Percentiles rank a stretch among this genome's conserved stretches.
These are phyloP conservation scores for Leucocoprinus sp. DNA, from an alignment of 768 basidiomycete genomes.

Conservation along the genomic window DNA sequence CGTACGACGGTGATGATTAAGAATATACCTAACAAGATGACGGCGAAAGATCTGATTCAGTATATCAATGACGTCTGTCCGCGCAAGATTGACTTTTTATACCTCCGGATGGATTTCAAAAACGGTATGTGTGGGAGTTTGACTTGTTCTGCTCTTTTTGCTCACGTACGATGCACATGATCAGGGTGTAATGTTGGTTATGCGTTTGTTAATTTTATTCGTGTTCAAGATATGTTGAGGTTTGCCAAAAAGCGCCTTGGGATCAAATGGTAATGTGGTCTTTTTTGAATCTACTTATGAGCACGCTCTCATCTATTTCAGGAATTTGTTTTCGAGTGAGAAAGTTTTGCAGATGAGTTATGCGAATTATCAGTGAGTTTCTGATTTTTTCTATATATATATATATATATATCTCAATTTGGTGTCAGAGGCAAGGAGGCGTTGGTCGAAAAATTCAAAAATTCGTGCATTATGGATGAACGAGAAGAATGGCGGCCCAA, in stretches of 20 bases:
- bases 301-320: no score
- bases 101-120: slow-evolving; percentile 79
- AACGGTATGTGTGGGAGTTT: slow-evolving; percentile 70
- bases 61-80: slow-evolving; percentile 69
- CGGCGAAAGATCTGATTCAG: slow-evolving; percentile 56
- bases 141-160: no score
- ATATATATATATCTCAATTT: background rate
- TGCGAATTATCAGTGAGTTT: slow-evolving; percentile 78
- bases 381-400: background rate
- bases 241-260: slow-evolving; percentile 73
- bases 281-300: slow-evolving; percentile 2
- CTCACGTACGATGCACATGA: no score
- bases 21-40: slow-evolving; percentile 92
- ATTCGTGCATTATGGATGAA: slow-evolving; percentile 86
- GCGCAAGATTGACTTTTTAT: slow-evolving; percentile 79
- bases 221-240: slow-evolving; percentile 61
- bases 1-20: slow-evolving; percentile 86
- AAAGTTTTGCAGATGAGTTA: slow-evolving; percentile 89
- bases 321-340: slow-evolving; percentile 90
- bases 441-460: slow-evolving; percentile 87
- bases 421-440: slow-evolving; percentile 73
- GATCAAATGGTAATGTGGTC: slow-evolving; percentile 82
- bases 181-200: slow-evolving; percentile 72
- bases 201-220: slow-evolving; percentile 88
- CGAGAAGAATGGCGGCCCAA: slow-evolving; percentile 76